phyloP scores from a whole-genome alignment of 176 grass and related monocot species.

The Bolboschoenus planiculmis region DNA sequence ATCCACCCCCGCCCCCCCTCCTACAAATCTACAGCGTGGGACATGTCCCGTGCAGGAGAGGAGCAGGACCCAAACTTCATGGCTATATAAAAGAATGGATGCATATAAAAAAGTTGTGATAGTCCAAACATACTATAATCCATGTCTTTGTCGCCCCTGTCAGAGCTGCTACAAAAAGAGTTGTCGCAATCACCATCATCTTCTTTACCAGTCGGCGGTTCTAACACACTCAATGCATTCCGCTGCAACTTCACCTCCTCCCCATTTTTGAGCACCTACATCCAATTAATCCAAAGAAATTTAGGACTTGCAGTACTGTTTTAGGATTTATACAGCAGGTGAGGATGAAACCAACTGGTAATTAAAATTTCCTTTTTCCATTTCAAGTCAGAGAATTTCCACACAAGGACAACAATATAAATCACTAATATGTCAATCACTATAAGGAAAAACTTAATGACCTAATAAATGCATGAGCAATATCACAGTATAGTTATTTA shows the following conservation, averaged over 20 bases:
- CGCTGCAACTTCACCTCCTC: constrained; percentile 48
- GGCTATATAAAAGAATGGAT: background rate
- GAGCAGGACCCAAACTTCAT: background rate
- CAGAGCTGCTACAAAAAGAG: constrained; percentile 47
- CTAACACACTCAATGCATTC: constrained; percentile 47
- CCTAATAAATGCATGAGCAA: background rate
- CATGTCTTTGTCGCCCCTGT: constrained; percentile 36
- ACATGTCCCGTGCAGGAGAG: no score
- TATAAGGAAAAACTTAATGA: background rate
- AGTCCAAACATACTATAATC: constrained; percentile 26
- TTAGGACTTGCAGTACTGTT: background rate
- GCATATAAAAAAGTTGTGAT: background rate
- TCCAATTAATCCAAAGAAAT: background rate
- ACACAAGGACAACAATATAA: background rate
- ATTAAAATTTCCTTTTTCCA: background rate
- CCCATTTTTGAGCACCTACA: constrained; percentile 45
- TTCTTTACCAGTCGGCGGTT: constrained; percentile 48
- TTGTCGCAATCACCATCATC: constrained; percentile 37
- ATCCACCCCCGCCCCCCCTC: no score
- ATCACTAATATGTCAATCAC: background rate
- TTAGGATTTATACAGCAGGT: background rate
- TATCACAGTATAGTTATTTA: background rate
- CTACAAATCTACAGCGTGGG: no score
- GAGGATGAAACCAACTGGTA: background rate
- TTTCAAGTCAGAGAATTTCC: background rate